Evolutionary conservation across 257 asterid genomes (phyloP).

Genomic region (Solanum tarijense): DNA sequence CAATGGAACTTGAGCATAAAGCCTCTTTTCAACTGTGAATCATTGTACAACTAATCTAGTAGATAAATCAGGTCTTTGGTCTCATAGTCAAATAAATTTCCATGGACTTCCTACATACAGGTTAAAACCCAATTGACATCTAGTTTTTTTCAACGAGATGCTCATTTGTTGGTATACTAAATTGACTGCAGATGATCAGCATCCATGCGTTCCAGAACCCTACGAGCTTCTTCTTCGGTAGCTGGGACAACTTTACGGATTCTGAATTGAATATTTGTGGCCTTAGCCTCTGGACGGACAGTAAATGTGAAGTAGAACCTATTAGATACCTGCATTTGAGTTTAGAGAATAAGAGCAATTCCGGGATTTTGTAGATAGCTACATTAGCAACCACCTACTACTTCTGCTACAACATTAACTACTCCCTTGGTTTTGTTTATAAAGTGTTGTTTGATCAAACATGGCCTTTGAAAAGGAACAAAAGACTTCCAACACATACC

Average conservation of each 20-base stretch:
- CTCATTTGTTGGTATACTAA: not conserved
- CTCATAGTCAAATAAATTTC: not conserved
- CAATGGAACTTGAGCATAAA: not conserved
- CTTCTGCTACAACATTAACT: not conserved
- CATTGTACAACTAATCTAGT: not conserved
- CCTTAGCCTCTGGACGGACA: constrained; percentile 79
- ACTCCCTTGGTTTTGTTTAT: not conserved
- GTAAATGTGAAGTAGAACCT: constrained; percentile 82
- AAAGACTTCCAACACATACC: not conserved
- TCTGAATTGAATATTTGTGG: constrained; percentile 38
- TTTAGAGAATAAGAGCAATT: not conserved
- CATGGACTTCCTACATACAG: not conserved
- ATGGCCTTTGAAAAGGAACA: not conserved
- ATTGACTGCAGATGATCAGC: constrained; percentile 39
- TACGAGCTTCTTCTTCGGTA: constrained; percentile 87
- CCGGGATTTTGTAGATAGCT: not conserved
- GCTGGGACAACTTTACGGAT: constrained; percentile 96
- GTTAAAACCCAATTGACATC: not conserved
- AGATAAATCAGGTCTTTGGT: not conserved
- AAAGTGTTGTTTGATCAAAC: not conserved
- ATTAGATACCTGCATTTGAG: constrained; percentile 62
- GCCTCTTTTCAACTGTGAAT: not conserved
- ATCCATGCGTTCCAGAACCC: constrained; percentile 69
- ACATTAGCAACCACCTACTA: not conserved
- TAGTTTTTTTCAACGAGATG: not conserved